phyloP scores from a whole-genome alignment of 2,329 filamentous ascomycete species.

The Didymella arachidicola region DNA sequence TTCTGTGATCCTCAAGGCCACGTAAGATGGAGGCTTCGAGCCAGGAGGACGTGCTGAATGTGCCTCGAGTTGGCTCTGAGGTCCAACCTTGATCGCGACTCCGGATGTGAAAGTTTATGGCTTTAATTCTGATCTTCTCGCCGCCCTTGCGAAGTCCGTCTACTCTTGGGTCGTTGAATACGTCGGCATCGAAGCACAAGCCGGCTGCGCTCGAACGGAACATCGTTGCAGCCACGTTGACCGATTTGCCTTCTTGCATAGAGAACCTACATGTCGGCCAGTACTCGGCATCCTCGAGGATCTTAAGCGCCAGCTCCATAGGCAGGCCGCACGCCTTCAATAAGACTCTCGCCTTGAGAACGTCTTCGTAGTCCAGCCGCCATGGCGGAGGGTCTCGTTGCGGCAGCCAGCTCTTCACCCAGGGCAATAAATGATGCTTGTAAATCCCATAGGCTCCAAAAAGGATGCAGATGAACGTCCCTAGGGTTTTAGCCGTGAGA shows the following conservation, averaged over 20 bases:
- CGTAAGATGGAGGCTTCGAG: slow-evolving; percentile 44
- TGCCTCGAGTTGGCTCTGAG: slow-evolving; percentile 33
- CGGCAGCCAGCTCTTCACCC: not conserved
- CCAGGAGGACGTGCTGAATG: slow-evolving; percentile 45
- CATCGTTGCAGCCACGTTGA: slow-evolving; percentile 9
- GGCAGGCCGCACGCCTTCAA: slow-evolving; percentile 36
- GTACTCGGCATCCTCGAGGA: slow-evolving; percentile 40
- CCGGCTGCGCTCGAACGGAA: slow-evolving; percentile 19
- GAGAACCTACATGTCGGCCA: slow-evolving; percentile 28
- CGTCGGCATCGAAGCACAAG: slow-evolving; percentile 27
- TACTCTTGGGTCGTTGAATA: slow-evolving; percentile 23
- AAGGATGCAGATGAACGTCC: not conserved
- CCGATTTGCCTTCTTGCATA: not conserved
- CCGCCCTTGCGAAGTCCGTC: slow-evolving; percentile 9
- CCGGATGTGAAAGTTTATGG: slow-evolving; percentile 34
- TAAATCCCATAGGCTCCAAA: not conserved
- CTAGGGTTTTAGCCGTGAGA: not conserved
- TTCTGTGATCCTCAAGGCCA: slow-evolving; percentile 12
- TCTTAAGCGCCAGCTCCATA: slow-evolving; percentile 41
- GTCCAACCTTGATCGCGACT: slow-evolving; percentile 48
- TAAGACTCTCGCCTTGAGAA: slow-evolving; percentile 33
- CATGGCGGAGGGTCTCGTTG: slow-evolving; percentile 1
- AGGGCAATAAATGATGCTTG: not conserved
- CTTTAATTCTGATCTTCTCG: slow-evolving; percentile 33
- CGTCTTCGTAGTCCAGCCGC: slow-evolving; percentile 30